Percentiles rank a stretch among this genome's conserved stretches.
These are phyloP conservation scores for Venturia effusa DNA, from an alignment of 2,329 filamentous ascomycete species.

Conservation along the genomic window DNA sequence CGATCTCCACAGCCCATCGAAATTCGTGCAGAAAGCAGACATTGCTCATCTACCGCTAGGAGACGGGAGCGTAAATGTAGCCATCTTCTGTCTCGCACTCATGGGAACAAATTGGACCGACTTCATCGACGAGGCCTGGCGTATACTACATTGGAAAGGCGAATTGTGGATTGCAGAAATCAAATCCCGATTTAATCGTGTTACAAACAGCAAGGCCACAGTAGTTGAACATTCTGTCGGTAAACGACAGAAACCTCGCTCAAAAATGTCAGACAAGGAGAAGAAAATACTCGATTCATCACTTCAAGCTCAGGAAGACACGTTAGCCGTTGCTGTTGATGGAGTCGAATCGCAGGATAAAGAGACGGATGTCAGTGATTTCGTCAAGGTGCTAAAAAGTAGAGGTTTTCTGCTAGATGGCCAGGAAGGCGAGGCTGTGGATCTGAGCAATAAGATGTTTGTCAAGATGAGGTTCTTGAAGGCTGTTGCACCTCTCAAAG, in stretches of 20 bases:
- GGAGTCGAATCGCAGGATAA: conserved; percentile 51
- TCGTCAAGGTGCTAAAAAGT: conserved; percentile 69
- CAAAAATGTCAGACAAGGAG: conserved; percentile 24
- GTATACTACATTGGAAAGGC: conserved; percentile 82
- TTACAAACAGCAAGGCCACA: conserved; percentile 17
- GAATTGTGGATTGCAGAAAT: conserved; percentile 98
- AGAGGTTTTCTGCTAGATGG: conserved; percentile 77
- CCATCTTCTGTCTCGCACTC: conserved; percentile 88
- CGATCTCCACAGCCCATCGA: conserved; percentile 69
- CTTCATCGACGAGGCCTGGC: conserved; percentile 92
- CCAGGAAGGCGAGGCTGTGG: conserved; percentile 49
- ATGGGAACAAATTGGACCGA: conserved; percentile 99
- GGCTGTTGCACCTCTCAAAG: conserved; percentile 59
- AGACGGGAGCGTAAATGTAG: conserved; percentile 69
- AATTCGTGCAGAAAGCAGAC: conserved; percentile 77
- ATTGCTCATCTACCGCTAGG: conserved; percentile 71
- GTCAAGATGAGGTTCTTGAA: conserved; percentile 95
- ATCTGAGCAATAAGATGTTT: conserved; percentile 95
- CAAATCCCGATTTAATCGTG: conserved; percentile 74
- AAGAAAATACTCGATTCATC: conserved; percentile 33
- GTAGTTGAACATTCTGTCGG: conserved; percentile 60
- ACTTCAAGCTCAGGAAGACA: conserved; percentile 45
- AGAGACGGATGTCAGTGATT: conserved; percentile 78
- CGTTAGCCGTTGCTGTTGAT: conserved; percentile 52
- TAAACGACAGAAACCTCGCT: conserved; percentile 43